phyloP scores from a whole-genome alignment of 306 rosid genomes.

The Styphnolobium japonicum region DNA sequence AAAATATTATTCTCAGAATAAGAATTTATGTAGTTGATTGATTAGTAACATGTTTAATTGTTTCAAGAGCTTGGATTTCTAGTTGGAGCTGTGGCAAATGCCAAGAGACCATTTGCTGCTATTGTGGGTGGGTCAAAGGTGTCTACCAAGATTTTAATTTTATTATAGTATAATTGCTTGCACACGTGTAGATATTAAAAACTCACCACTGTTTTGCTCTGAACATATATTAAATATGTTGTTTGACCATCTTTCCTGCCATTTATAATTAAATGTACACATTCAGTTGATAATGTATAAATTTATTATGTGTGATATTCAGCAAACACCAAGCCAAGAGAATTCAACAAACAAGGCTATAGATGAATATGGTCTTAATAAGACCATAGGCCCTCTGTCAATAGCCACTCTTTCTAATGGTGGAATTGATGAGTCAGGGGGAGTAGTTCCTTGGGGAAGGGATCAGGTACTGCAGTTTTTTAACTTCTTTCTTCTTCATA shows the following conservation, averaged over 20 bases:
- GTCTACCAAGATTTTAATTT: constrained; percentile 67
- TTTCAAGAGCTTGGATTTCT: constrained; percentile 70
- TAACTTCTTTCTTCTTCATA: not conserved
- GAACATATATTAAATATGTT: too few species aligned
- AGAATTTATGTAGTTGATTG: not conserved
- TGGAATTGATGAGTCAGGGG: constrained; percentile 90
- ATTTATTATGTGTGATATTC: not conserved
- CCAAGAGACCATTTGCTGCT: constrained; percentile 78
- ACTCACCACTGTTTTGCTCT: too few species aligned
- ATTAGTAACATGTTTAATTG: not conserved
- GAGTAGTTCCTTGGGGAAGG: constrained; percentile 78
- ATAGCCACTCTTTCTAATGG: constrained; percentile 79
- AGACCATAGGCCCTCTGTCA: constrained; percentile 88
- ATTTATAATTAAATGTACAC: too few species aligned
- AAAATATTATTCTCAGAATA: too few species aligned
- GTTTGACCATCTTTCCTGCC: too few species aligned
- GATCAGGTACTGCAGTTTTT: constrained; percentile 73
- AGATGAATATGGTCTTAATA: constrained; percentile 95
- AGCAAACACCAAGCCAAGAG: not conserved
- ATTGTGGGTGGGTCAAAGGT: constrained; percentile 78
- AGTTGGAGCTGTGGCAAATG: constrained; percentile 69
- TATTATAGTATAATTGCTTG: too few species aligned
- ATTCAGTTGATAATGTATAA: not conserved
- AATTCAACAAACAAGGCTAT: constrained; percentile 77
- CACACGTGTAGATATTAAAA: too few species aligned